These are phyloP conservation scores for Botryosphaeria dothidea DNA, from an alignment of 2,329 filamentous ascomycete genomes.

Conservation along the genomic window DNA sequence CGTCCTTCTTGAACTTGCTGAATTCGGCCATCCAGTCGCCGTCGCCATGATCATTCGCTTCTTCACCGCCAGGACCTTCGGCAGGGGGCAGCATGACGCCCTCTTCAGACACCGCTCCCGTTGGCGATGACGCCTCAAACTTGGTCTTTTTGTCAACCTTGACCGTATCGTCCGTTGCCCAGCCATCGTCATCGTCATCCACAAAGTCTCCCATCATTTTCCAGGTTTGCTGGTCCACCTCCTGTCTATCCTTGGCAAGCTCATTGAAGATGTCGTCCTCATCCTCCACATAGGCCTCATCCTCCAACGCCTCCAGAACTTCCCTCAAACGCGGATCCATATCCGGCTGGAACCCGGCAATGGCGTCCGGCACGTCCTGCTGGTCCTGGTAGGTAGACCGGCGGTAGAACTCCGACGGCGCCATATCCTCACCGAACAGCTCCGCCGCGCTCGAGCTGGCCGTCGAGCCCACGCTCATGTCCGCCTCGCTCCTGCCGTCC, in stretches of 20 bases:
- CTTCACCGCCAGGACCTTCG: conserved; percentile 30
- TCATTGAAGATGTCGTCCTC: conserved; percentile 82
- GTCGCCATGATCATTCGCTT: conserved; percentile 50
- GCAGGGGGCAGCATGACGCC: conserved; percentile 31
- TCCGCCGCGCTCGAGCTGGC: conserved; percentile 42
- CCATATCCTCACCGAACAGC: conserved; percentile 70
- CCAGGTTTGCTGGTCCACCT: conserved; percentile 79
- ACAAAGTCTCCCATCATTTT: conserved; percentile 51
- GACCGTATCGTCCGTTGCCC: conserved; percentile 93
- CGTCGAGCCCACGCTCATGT: conserved; percentile 44
- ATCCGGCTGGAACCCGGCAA: conserved; percentile 93
- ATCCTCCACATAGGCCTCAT: conserved; percentile 88
- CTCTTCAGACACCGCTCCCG: conserved; percentile 39
- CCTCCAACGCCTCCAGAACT: conserved; percentile 88
- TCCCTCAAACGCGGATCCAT: conserved; percentile 95
- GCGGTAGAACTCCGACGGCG: conserved; percentile 77
- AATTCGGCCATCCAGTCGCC: conserved; percentile 92
- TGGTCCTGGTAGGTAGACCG: conserved; percentile 85
- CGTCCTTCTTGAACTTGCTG: conserved; percentile 87
- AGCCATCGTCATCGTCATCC: conserved; percentile 74
- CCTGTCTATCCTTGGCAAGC: conserved; percentile 68
- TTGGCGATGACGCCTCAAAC: conserved; percentile 29
- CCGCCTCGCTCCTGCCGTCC: conserved; percentile 42
- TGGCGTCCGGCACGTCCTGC: conserved; percentile 86
- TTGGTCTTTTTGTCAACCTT: conserved; percentile 51